Conservation (phyloP, 73 alveolate species). For the Uronychia setigera region DNA sequence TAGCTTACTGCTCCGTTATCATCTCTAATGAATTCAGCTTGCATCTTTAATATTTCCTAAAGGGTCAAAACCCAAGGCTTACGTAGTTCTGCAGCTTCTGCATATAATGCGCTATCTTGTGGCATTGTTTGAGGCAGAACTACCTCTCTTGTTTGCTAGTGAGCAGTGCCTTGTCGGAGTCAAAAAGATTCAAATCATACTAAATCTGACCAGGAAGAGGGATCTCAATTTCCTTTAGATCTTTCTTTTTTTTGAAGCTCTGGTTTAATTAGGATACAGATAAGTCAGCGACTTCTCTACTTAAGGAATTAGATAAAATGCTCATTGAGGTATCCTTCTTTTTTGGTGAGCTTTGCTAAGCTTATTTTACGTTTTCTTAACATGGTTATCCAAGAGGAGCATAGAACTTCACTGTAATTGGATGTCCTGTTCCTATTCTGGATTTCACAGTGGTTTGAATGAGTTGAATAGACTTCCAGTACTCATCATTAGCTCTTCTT, state of each 20-base stretch:
- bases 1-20: not conserved
- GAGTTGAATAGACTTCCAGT: not conserved
- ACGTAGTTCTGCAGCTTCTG: not conserved
- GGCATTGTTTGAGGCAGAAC: not conserved
- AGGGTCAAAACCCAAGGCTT: not conserved
- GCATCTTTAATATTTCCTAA: not conserved
- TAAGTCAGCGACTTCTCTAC: no score
- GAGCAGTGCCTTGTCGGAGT: not conserved
- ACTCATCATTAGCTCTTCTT: conserved; percentile 15
- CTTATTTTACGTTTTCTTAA: no score
- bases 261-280: no score
- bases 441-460: conserved; percentile 4
- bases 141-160: not conserved
- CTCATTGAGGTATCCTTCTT: no score
- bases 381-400: no score
- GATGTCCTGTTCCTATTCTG: conserved; percentile 3
- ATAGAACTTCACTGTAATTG: not conserved
- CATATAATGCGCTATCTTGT: not conserved
- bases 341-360: no score
- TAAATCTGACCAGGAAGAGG: not conserved
- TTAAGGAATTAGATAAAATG: no score
- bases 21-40: not conserved
- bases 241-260: no score
- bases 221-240: not conserved
- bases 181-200: not conserved